Evolutionary conservation across 768 basidiomycete genomes (phyloP).

Genomic region (Calocybe indica): DNA sequence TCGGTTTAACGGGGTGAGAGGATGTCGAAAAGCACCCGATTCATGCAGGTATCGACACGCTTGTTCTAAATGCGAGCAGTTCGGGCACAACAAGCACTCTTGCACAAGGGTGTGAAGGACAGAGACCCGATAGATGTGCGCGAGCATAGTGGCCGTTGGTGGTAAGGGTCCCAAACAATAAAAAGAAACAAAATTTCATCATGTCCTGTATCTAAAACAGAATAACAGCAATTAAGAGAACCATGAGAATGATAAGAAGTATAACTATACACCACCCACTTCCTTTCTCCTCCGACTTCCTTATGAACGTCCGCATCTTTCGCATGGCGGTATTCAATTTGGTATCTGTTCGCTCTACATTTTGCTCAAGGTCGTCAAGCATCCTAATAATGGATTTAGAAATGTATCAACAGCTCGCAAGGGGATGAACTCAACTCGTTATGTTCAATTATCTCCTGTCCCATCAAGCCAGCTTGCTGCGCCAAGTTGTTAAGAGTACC

Average conservation of each 20-base stretch:
- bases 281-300: constrained; percentile 84
- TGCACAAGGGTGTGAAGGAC: no score
- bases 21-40: no score
- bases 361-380: constrained; percentile 70
- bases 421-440: constrained; percentile 55
- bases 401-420: neutral
- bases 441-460: constrained; percentile 86
- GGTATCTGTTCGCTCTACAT: constrained; percentile 63
- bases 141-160: no score
- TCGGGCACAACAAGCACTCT: no score
- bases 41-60: no score
- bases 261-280: constrained; percentile 89
- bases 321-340: constrained; percentile 63
- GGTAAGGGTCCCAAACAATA: no score
- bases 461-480: constrained; percentile 93
- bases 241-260: constrained; percentile 72
- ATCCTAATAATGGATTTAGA: constrained; percentile 42
- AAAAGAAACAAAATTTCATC: no score
- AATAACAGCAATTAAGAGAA: constrained; percentile 76
- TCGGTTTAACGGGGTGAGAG: no score
- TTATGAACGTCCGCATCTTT: constrained; percentile 72
- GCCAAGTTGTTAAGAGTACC: constrained; percentile 82
- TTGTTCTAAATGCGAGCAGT: no score
- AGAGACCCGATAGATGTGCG: no score
- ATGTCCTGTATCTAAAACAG: constrained; percentile 39